A percentile compares a stretch with the other conserved stretches of the same genome.
Conservation (phyloP, 345 rosid species). For the Pistacia integerrima region DNA sequence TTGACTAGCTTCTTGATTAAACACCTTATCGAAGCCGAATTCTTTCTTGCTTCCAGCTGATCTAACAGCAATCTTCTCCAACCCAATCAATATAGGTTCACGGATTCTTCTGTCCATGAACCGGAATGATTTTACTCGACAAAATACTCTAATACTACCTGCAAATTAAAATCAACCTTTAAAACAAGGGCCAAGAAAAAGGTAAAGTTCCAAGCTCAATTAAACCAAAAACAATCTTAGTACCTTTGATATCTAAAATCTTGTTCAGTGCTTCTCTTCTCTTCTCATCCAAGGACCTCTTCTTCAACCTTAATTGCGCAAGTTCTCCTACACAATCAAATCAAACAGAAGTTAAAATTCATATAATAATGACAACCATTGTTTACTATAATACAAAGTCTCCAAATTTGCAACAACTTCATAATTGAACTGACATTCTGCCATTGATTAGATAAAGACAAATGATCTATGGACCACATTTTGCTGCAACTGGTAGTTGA, state of each 20-base stretch:
- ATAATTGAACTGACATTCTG: background rate
- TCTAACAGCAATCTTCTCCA: constrained; percentile 52
- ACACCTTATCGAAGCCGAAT: constrained; percentile 77
- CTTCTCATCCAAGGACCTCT: constrained; percentile 59
- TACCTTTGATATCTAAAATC: constrained; percentile 81
- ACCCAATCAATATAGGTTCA: constrained; percentile 50
- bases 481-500: background rate
- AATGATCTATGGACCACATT: background rate
- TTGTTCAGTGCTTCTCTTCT: constrained; percentile 65
- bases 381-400: background rate
- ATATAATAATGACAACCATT: background rate
- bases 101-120: constrained; percentile 42
- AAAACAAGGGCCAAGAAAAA: background rate
- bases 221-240: constrained; percentile 4
- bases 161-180: constrained; percentile 32
- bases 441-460: background rate
- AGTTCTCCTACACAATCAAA: constrained; percentile 54
- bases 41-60: constrained; percentile 60
- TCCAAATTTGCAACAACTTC: background rate
- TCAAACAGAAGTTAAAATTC: constrained; percentile 15
- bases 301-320: constrained; percentile 52
- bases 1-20: constrained; percentile 65
- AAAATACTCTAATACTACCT: constrained; percentile 87
- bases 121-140: constrained; percentile 71
- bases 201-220: background rate